These are phyloP conservation scores for Ramaria rubella DNA, from an alignment of 768 basidiomycete genomes.

Conservation along the genomic window DNA sequence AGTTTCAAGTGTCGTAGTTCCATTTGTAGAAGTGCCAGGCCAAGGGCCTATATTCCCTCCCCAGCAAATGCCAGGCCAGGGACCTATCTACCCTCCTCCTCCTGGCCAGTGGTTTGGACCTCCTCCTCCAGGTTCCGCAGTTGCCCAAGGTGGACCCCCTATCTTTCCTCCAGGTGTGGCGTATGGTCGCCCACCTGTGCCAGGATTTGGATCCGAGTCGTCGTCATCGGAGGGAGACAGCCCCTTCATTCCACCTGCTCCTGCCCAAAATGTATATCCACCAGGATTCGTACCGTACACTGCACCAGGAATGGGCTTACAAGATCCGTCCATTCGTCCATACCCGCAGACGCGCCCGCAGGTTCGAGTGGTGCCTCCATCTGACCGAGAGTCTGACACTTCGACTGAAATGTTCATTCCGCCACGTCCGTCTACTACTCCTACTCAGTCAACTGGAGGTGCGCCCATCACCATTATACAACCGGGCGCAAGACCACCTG, in stretches of 20 bases:
- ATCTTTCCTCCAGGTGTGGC: not conserved
- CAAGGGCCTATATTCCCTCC: slow-evolving; percentile 10
- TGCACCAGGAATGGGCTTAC: not conserved
- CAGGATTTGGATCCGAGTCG: not conserved
- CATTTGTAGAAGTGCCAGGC: not conserved
- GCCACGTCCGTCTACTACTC: not conserved
- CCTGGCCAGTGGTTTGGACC: not conserved
- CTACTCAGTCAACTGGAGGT: not conserved
- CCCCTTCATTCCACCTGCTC: slow-evolving; percentile 7
- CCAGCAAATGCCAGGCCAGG: not conserved
- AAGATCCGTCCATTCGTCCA: not conserved
- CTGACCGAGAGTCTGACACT: not conserved
- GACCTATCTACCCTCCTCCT: not conserved
- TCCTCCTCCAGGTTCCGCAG: too few relatives aligned
- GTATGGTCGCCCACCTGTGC: not conserved
- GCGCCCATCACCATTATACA: not conserved
- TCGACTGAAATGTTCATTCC: not conserved
- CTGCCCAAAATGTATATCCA: not conserved
- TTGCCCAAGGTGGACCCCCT: not conserved
- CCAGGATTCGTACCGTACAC: not conserved
- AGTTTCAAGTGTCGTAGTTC: not conserved
- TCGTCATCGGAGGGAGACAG: not conserved
- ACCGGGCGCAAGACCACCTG: not conserved
- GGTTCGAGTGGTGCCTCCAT: not conserved
- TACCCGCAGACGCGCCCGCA: not conserved